Evolutionary conservation across 2,329 filamentous ascomycete species (phyloP).

Genomic region (Ilyonectria robusta): DNA sequence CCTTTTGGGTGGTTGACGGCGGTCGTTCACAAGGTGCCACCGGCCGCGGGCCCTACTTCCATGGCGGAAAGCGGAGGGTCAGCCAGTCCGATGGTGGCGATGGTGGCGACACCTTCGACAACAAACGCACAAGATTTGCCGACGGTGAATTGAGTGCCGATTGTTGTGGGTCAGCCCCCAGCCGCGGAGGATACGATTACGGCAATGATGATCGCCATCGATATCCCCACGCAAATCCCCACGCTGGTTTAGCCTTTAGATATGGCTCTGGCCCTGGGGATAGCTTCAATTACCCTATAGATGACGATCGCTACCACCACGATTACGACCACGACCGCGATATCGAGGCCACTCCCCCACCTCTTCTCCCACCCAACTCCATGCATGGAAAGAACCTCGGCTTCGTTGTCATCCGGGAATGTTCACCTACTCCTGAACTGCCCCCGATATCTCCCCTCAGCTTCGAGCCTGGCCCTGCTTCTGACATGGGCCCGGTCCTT

Average conservation of each 20-base stretch:
- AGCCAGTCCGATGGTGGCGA: conserved; percentile 53
- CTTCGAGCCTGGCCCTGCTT: conserved; percentile 33
- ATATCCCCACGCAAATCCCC: conserved; percentile 1
- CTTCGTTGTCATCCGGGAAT: conserved; percentile 58
- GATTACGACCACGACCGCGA: conserved; percentile 32
- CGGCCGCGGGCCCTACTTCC: conserved; percentile 47
- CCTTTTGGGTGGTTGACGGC: conserved; percentile 57
- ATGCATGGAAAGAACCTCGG: conserved; percentile 51
- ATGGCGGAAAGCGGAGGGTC: conserved; percentile 57
- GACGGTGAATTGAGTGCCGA: conserved; percentile 15
- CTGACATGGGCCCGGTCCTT: conserved; percentile 36
- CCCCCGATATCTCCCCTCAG: conserved; percentile 33
- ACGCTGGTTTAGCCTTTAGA: conserved; percentile 1
- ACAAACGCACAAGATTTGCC: conserved; percentile 44
- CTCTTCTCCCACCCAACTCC: conserved; percentile 41
- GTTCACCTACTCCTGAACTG: conserved; percentile 44
- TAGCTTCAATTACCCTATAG: conserved; percentile 17
- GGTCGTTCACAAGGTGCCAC: conserved; percentile 48
- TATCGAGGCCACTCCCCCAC: conserved; percentile 31
- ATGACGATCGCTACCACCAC: conserved; percentile 33
- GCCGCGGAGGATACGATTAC: conserved; percentile 24
- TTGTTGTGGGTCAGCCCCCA: conserved; percentile 5
- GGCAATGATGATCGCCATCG: conserved; percentile 20
- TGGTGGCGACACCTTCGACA: conserved; percentile 40
- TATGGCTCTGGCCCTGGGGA: conserved; percentile 11